Conservation (phyloP, 768 basidiomycete genomes). For the Amanita brunnescens region DNA sequence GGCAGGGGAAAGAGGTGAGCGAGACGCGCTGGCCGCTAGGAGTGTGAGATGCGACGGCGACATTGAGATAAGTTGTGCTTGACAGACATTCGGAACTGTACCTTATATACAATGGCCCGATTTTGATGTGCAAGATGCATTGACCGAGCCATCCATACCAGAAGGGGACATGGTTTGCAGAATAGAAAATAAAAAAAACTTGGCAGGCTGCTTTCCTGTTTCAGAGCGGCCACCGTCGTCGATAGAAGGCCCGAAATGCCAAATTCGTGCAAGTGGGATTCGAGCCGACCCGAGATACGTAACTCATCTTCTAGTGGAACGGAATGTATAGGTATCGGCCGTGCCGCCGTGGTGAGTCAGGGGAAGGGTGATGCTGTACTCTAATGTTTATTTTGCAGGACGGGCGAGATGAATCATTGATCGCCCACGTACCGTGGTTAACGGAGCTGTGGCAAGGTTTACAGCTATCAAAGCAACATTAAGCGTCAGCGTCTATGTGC, state of each 20-base stretch:
- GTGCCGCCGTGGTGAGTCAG: neutral
- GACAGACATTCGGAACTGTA: neutral
- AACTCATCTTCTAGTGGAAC: neutral
- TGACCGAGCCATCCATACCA: constrained; percentile 13
- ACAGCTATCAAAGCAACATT: neutral
- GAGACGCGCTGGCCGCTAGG: constrained; percentile 45
- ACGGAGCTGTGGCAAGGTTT: constrained; percentile 2
- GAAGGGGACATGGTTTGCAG: constrained; percentile 16
- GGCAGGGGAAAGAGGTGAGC: constrained; percentile 39
- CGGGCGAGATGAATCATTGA: constrained; percentile 2
- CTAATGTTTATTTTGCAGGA: neutral
- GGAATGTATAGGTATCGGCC: neutral
- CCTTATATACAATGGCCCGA: neutral
- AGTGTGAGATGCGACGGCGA: constrained; percentile 52
- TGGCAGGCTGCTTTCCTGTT: neutral
- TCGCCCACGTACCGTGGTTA: constrained; percentile 1
- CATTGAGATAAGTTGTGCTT: constrained; percentile 22
- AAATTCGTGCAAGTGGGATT: neutral
- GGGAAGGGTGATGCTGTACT: neutral
- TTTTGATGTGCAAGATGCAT: neutral
- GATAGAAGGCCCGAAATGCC: neutral
- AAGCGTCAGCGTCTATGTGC: too few relatives aligned
- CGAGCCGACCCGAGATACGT: neutral
- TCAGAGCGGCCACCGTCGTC: neutral
- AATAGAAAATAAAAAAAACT: constrained; percentile 11